Base-by-base conservation (phyloP, 345 rosid genomes). In the Syzygium grande region DNA sequence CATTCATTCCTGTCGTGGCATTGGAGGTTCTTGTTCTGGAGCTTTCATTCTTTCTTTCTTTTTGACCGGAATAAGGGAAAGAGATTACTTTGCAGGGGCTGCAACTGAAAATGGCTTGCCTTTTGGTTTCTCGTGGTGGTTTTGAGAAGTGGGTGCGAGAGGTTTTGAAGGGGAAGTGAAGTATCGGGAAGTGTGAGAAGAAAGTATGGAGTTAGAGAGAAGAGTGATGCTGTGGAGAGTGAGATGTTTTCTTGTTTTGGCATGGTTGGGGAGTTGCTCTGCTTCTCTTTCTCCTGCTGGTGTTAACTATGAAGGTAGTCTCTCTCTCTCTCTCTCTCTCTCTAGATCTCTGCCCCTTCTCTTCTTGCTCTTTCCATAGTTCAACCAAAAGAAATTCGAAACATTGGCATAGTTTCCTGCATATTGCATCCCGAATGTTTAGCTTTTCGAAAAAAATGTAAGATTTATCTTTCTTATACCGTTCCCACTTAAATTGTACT, bases 221-320 rank as follows among this genome's bases (percentile, higher is more conserved):
- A 88, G 84, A 88, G 89, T 92, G 87, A 93, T 92, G 51, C 85
- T 91, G 88, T 63, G 92, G 30, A 93, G 94, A 93, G 92, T 88
- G 87, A 88, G 93, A 73, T 91, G 92, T 51, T 86, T 96, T 85
- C 90, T 97, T 92, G 91, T 94, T 92, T 91, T 94, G 90, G 94
- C 92, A 90, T 91, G 94, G 43, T 54, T 94, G 89, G 92, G 93
- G 89, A 59, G 90, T 92, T 94, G 98, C 85, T 87, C 90, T 87
- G 99, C 99, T 84, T 95, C 98, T 84, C 99, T 98, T 89, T 98
- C 99, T 89, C 98, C 99, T 52, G 84, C 94, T 88, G 99, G 99
- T 85, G 93, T 98, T 6, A 98, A 98, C 96, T 98, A 94, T 91
- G 99, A 98, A 95, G 99, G 99, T 98, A 27, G 86, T 96, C n/a